Base-by-base conservation (phyloP, 352 stramenopile genomes). In the Phytopythium chamaehyphon region DNA sequence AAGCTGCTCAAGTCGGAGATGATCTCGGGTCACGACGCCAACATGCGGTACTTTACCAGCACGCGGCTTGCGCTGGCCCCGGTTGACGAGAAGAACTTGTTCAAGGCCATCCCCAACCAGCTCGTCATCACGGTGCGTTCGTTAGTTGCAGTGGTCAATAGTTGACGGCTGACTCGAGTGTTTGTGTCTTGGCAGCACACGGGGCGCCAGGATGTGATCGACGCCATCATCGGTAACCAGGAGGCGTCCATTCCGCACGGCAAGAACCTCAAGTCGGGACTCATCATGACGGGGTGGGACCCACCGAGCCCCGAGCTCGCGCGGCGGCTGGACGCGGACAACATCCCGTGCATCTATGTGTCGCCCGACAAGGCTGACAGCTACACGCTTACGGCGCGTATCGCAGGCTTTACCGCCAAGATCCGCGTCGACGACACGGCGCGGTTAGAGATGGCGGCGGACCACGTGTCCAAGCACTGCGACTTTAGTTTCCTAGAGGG, bases 321-420 rank as follows among this genome's bases (percentile, higher is more conserved):
- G 16, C 61, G 70, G 38, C 75, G 76, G 36, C 70, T 94, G 23
- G 76, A 94, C n/a, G 69, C 69, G 11, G 81, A 88, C 64, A 90
- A 85, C 53, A 94, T 92, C 52, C 83, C 83, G 45, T 94, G 83
- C 64, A 94, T 94, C 51, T 94, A 94, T 59, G 81, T 92, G 26
- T 82, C 83, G 15, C 83, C 83, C 3, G 71, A 86, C 46, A 86
- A 84, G 56, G 83, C 81, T 37, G 83, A 94, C 64, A 94, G 83
- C 76, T 94, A 92, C 72, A 91, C 79, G 40, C 72, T 94, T 37
- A 92, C 81, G 43, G 82, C 83, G 26, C 75, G 71, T n/a, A 63
- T 94, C 46, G 63, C 83, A 15, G 66, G 81, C 44, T 94, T 94
- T 62, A 92, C 81, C 40, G 83, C 83, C 54, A 94, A 94, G 57